A percentile compares a stretch with the other conserved stretches of the same genome.
Evolutionary conservation across 164 flowering plant species (phyloP).

Genomic region (Umbellularia californica): DNA sequence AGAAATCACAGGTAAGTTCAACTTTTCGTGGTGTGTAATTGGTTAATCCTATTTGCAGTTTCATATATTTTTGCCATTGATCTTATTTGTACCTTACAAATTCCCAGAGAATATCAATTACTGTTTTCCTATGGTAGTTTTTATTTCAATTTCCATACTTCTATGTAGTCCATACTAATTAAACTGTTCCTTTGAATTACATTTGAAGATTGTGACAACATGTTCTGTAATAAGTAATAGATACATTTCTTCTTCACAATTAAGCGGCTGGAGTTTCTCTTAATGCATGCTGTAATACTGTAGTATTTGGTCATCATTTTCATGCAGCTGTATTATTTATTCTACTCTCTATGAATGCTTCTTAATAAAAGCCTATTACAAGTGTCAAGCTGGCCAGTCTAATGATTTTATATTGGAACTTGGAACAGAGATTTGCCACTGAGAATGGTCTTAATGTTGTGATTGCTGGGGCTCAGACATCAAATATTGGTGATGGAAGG

Average conservation of each 20-base stretch:
- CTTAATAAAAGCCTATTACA: too few relatives aligned
- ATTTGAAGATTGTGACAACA: not conserved
- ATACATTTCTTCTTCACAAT: too few relatives aligned
- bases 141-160: not conserved
- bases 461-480: slow-evolving; percentile 10
- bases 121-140: not conserved
- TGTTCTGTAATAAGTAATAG: too few relatives aligned
- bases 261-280: too few relatives aligned
- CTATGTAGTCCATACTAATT: not conserved
- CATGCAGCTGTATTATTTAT: too few relatives aligned
- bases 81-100: not conserved
- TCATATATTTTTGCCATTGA: not conserved
- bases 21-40: not conserved
- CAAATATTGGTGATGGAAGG: slow-evolving; percentile 26
- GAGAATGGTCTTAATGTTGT: slow-evolving; percentile 18
- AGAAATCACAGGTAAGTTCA: slow-evolving; percentile 47
- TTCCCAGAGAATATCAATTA: not conserved
- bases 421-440: slow-evolving; percentile 30
- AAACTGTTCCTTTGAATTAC: not conserved
- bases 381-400: too few relatives aligned
- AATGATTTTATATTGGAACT: slow-evolving; percentile 1
- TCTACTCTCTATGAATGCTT: too few relatives aligned
- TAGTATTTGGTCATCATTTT: too few relatives aligned
- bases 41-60: not conserved
- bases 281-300: too few relatives aligned